These are phyloP conservation scores for Oenanthe sinensis DNA, from an alignment of 129 eudicot genomes.

Conservation along the genomic window DNA sequence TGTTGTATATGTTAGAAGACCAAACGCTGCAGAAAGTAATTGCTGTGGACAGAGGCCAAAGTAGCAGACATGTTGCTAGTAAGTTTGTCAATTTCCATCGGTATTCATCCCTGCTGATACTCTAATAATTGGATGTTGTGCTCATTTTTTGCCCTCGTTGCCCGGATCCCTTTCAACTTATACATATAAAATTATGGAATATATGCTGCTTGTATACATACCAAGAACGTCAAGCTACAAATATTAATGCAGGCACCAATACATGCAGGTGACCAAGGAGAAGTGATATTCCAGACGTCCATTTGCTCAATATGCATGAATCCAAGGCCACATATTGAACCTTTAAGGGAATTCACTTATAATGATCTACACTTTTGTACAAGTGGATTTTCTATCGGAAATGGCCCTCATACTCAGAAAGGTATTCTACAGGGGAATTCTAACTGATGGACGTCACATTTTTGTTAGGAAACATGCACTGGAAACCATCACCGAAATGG, in stretches of 20 bases:
- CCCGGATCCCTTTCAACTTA: background rate
- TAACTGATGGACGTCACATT: slow-evolving; percentile 13
- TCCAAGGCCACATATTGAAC: slow-evolving; percentile 21
- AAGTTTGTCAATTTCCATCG: background rate
- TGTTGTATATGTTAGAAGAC: slow-evolving; percentile 19
- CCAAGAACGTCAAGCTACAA: background rate
- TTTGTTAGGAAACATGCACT: slow-evolving; percentile 29
- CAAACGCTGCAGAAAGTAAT: background rate
- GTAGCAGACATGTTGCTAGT: background rate
- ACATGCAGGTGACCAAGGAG: slow-evolving; percentile 12
- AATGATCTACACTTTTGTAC: slow-evolving; percentile 27
- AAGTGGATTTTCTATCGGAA: slow-evolving; percentile 24
- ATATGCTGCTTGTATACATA: background rate
- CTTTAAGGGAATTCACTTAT: slow-evolving; percentile 21
- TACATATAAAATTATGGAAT: background rate
- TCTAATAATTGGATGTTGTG: background rate
- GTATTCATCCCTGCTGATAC: background rate
- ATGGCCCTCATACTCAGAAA: slow-evolving; percentile 17
- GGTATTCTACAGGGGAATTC: slow-evolving; percentile 22
- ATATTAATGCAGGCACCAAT: background rate
- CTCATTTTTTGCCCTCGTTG: background rate
- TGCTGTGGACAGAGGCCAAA: slow-evolving; percentile 2
- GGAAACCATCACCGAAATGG: slow-evolving; percentile 27
- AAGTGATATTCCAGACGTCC: background rate
- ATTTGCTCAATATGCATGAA: slow-evolving; percentile 28